Conservation (phyloP, 176 grass and related monocot species). For the barley (Hordeum vulgare) region DNA sequence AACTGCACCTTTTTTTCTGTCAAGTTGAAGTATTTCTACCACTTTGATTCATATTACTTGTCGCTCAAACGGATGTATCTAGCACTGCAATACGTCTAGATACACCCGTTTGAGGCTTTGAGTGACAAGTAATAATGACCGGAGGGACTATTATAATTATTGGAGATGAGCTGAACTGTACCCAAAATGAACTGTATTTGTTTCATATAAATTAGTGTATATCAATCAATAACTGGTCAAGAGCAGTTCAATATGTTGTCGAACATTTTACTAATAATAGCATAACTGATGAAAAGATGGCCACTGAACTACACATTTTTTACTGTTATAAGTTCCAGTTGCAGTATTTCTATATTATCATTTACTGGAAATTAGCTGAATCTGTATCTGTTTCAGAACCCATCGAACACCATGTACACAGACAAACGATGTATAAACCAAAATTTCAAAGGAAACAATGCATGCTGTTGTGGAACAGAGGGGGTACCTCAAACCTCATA, state of each 20-base stretch:
- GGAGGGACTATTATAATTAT: neutral
- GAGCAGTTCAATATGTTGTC: neutral
- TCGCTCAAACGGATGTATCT: too few relatives aligned
- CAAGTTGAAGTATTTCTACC: neutral
- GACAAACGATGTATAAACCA: neutral
- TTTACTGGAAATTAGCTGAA: neutral
- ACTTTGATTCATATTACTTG: too few relatives aligned
- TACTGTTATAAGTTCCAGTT: neutral
- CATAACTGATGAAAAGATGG: neutral
- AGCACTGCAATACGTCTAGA: too few relatives aligned
- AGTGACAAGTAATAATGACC: too few relatives aligned
- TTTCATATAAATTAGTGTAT: neutral
- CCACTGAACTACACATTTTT: neutral
- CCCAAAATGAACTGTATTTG: neutral
- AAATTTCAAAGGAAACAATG: neutral
- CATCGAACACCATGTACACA: neutral
- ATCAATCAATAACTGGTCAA: neutral
- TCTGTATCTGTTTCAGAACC: neutral
- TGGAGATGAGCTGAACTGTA: neutral
- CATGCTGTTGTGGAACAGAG: neutral
- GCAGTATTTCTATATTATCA: neutral
- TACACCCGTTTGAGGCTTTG: too few relatives aligned
- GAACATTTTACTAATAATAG: neutral
- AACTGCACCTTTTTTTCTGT: neutral
- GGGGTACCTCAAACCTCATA: conserved; percentile 2